A percentile compares a stretch with the other conserved stretches of the same genome.
phyloP scores from a whole-genome alignment of 768 basidiomycete genomes.

The Gloeophyllum trabeum region DNA sequence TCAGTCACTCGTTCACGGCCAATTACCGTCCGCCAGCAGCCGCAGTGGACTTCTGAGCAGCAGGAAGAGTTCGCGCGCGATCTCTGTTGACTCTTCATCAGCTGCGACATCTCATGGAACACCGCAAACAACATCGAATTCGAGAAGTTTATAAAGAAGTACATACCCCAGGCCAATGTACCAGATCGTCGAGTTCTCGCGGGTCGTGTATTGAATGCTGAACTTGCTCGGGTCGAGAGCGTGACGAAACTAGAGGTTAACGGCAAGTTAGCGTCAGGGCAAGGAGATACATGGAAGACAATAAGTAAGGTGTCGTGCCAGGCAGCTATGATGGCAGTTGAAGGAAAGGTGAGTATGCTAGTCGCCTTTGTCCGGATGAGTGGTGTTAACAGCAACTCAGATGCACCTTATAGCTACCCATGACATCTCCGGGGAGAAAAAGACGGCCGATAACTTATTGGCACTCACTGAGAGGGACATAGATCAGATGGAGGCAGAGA shows the following conservation, averaged over 20 bases:
- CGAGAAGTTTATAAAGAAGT: conserved; percentile 13
- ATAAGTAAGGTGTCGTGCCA: conserved; percentile 3
- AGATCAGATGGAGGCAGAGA: conserved; percentile 2
- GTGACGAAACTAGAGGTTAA: neutral
- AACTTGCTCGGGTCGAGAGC: neutral
- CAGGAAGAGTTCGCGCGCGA: conserved; percentile 10
- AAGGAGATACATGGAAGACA: conserved; percentile 8
- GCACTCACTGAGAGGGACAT: conserved; percentile 6
- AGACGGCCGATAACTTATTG: conserved; percentile 6
- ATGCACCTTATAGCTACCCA: conserved; percentile 3
- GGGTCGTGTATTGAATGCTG: conserved; percentile 3
- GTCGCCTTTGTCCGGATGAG: neutral
- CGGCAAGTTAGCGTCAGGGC: conserved; percentile 5
- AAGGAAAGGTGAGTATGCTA: conserved; percentile 4
- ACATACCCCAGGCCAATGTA: conserved; percentile 7
- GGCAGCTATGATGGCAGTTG: conserved; percentile 6
- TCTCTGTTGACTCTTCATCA: conserved; percentile 10
- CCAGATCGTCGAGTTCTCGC: conserved; percentile 7
- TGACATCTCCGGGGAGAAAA: conserved; percentile 5
- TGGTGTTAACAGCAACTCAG: neutral
- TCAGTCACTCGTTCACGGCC: too few species aligned
- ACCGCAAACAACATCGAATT: conserved; percentile 11
- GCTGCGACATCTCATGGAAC: conserved; percentile 13
- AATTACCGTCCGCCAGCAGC: too few species aligned
- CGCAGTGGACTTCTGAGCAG: neutral